Evolutionary conservation across 1,139 yeast species (phyloP), one percentile per base, ranked within the genome.

Genomic region (Debaryomyces udenii): DNA sequence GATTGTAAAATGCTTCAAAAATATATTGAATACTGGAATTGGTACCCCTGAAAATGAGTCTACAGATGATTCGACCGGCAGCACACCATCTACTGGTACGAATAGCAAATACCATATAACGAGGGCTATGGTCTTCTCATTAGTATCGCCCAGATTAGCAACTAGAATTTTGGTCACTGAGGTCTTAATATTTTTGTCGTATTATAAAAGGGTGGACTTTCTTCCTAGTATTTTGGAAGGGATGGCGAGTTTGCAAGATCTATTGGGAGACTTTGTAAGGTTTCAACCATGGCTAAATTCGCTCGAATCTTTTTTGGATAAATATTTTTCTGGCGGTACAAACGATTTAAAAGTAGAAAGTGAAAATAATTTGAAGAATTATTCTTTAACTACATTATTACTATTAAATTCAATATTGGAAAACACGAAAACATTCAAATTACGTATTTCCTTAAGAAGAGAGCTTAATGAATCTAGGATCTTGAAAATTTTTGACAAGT

Each of bases 91-190:
- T 5, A 27, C 10, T n/a, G 22, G 26, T 16, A 42, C 46, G 11
- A 53, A 49, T 37, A 63, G 63, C 44, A 67, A 67, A 39, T 45
- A 55, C 1, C 68, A 64, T 37, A 61, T 70, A 11, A 60, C 70
- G 29, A 65, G 61, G 37, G 55, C 77, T 1, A 62, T 73, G 32
- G 57, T 70, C 20, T 61, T 56, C 36, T 70, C 77, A 2, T 58
- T 74, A 26, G 55, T 64, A 3, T 69, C 76, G 0, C 77, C 78
- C 2, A 52, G 74, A 37, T 47, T 71, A 16, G 59, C 71, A 2
- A 74, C 79, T 0, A 57, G 76, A 42, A 62, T 66, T 4, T 48
- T 69, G 40, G 78, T 70, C 3, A 70, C 78, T 0, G 77, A 73
- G 48, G 66, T 73, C 5, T 56, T 73, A 44, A 64, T 71, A 11